These are phyloP conservation scores for Morella rubra DNA, from an alignment of 306 rosid genomes.

Conservation along the genomic window DNA sequence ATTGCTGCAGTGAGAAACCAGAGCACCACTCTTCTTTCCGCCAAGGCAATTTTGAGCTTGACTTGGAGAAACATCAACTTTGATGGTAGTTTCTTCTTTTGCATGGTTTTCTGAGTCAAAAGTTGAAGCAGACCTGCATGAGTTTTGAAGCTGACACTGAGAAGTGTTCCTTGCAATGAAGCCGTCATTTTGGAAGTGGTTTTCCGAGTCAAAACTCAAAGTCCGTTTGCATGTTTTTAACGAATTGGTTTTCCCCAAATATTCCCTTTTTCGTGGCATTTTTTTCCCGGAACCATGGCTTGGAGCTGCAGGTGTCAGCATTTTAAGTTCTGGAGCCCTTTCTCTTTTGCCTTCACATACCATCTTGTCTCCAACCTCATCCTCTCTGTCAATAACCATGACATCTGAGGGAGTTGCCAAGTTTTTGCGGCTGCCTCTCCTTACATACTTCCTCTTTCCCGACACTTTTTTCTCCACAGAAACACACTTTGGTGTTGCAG, in stretches of 20 bases:
- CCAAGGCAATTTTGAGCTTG: no score
- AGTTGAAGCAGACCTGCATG: no score
- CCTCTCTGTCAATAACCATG: not conserved
- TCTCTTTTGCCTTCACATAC: constrained; percentile 18
- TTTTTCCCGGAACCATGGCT: not conserved
- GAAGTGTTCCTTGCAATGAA: no score
- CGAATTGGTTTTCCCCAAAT: not conserved
- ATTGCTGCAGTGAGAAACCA: not conserved
- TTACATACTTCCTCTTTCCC: not conserved
- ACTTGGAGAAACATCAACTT: no score
- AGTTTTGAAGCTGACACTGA: no score
- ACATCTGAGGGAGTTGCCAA: not conserved
- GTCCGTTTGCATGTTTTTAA: not conserved
- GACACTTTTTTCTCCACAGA: not conserved
- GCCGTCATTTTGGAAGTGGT: not conserved
- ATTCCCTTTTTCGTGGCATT: not conserved
- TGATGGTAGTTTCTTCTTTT: no score
- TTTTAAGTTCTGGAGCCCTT: not conserved
- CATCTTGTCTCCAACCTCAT: constrained; percentile 15
- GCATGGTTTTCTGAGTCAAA: no score
- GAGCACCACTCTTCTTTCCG: no score
- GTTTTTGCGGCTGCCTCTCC: constrained; percentile 6
- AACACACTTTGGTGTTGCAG: not conserved
- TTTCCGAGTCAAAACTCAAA: constrained; percentile 5
- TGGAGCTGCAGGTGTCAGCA: not conserved